Conservation (phyloP, 2,329 filamentous ascomycete species). For the Fusarium nodosum region DNA sequence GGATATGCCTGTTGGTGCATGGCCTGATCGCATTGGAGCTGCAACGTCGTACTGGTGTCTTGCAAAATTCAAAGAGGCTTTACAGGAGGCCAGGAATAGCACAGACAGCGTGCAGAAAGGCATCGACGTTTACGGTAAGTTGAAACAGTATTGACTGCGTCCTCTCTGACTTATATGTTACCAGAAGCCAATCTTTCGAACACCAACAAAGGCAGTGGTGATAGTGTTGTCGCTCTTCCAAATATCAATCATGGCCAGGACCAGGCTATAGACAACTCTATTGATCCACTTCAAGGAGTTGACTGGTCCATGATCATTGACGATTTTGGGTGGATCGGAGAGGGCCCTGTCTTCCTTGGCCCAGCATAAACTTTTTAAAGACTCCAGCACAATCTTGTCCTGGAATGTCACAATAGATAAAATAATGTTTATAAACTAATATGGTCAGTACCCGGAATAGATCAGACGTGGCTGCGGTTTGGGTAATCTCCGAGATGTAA, state of each 20-base stretch:
- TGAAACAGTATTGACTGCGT: background rate
- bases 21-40: constrained; percentile 62
- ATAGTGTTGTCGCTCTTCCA: constrained; percentile 6
- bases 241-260: constrained; percentile 25
- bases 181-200: constrained; percentile 13
- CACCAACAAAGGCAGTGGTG: background rate
- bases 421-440: background rate
- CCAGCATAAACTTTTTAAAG: constrained; percentile 40
- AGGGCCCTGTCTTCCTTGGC: constrained; percentile 52
- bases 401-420: background rate
- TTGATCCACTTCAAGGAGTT: constrained; percentile 60
- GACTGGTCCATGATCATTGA: constrained; percentile 66
- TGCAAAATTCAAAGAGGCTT: constrained; percentile 59
- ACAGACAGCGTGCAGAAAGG: constrained; percentile 51
- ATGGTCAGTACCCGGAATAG: background rate
- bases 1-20: constrained; percentile 59
- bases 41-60: constrained; percentile 66
- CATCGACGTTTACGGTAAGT: constrained; percentile 52
- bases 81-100: constrained; percentile 56
- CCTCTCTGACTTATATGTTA: background rate
- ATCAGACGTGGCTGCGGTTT: background rate
- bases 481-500: background rate
- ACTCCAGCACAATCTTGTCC: too few relatives aligned
- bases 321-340: constrained; percentile 62
- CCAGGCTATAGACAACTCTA: constrained; percentile 40